A percentile compares a stretch with the other conserved stretches of the same genome.
These are phyloP conservation scores for Carex kokanica DNA, from an alignment of 176 grass and related monocot genomes.

Conservation along the genomic window DNA sequence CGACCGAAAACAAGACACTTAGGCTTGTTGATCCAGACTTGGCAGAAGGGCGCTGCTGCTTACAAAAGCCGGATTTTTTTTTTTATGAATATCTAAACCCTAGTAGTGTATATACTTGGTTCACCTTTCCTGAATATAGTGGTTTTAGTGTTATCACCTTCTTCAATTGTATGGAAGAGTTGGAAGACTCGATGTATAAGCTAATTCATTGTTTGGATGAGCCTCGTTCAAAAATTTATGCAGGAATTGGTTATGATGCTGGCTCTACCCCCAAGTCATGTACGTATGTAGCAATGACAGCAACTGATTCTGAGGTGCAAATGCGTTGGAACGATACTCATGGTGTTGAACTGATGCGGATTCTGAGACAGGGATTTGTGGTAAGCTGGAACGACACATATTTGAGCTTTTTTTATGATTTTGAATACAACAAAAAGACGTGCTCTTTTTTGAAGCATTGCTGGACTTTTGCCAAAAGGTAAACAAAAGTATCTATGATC, in stretches of 20 bases:
- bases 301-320: rapidly evolving
- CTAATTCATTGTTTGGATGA: neutral
- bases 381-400: neutral
- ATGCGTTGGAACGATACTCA: neutral
- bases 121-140: no score
- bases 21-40: neutral
- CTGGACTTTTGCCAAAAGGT: neutral
- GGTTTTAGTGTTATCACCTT: neutral
- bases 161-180: neutral
- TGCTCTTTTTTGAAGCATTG: neutral
- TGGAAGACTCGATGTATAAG: neutral
- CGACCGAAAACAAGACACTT: neutral
- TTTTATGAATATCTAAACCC: neutral
- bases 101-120: no score
- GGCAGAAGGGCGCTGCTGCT: slow-evolving; percentile 15
- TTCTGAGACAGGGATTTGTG: neutral
- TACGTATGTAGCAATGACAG: neutral
- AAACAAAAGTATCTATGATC: neutral
- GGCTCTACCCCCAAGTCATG: neutral
- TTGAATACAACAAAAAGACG: neutral
- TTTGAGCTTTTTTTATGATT: rapidly evolving
- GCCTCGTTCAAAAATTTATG: neutral
- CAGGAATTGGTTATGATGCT: neutral
- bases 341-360: neutral
- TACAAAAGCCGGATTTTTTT: neutral